Evolutionary conservation across 805 yeast species (phyloP).

Genomic region (Starmerella sp.): DNA sequence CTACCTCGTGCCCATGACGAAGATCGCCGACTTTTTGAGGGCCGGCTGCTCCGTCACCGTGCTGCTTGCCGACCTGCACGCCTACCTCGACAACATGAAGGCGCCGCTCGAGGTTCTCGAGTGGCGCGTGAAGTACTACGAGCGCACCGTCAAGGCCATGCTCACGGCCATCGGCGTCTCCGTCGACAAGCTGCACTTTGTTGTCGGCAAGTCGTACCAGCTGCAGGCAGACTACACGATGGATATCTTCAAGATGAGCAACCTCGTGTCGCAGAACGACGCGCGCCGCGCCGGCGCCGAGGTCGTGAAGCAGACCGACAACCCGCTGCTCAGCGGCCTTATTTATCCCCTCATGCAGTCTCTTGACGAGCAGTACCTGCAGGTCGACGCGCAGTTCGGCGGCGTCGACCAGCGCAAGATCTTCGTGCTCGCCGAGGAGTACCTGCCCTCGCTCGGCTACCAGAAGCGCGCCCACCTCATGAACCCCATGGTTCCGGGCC

Average conservation of each 20-base stretch:
- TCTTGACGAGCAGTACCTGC: slow-evolving; percentile 82
- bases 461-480: slow-evolving; percentile 95
- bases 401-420: slow-evolving; percentile 99
- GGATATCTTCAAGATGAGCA: slow-evolving; percentile 80
- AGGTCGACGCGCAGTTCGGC: slow-evolving; percentile 90
- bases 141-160: slow-evolving; percentile 69
- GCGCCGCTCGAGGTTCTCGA: slow-evolving; percentile 88
- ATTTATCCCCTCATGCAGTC: slow-evolving; percentile 99
- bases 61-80: slow-evolving; percentile 89
- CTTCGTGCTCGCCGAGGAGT: slow-evolving; percentile 92
- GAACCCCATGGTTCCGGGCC: slow-evolving; percentile 99
- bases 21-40: slow-evolving; percentile 82
- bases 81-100: slow-evolving; percentile 95
- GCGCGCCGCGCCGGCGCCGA: slow-evolving; percentile 99
- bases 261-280: slow-evolving; percentile 81
- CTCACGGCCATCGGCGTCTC: slow-evolving; percentile 82
- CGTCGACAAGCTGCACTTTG: slow-evolving; percentile 73
- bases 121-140: slow-evolving; percentile 85
- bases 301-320: slow-evolving; percentile 93
- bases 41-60: slow-evolving; percentile 95
- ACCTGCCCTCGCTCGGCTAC: slow-evolving; percentile 76
- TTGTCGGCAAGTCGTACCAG: slow-evolving; percentile 86
- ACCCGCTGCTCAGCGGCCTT: slow-evolving; percentile 85
- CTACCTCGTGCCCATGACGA: slow-evolving; percentile 95
- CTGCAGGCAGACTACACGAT: slow-evolving; percentile 62